A percentile compares a stretch with the other conserved stretches of the same genome.
phyloP scores from a whole-genome alignment of 2,329 filamentous ascomycete species.

The Emergomyces pasteurianus region DNA sequence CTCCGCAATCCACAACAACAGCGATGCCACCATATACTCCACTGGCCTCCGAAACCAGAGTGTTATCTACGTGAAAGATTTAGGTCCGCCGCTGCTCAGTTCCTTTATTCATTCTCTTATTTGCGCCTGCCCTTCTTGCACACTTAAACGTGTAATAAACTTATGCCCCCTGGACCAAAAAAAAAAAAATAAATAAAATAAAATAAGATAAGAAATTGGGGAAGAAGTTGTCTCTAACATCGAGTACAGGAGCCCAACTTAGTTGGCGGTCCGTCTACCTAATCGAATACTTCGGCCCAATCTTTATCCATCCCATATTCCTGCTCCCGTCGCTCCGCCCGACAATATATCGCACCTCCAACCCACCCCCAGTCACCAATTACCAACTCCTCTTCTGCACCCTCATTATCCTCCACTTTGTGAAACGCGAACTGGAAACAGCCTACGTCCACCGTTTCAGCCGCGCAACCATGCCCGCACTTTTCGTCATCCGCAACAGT shows the following conservation, averaged over 20 bases:
- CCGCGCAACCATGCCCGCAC: slow-evolving; percentile 79
- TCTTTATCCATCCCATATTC: slow-evolving; percentile 70
- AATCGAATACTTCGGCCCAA: slow-evolving; percentile 85
- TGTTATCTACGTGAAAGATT: slow-evolving; percentile 75
- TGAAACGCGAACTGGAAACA: slow-evolving; percentile 93
- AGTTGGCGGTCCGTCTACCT: slow-evolving; percentile 89
- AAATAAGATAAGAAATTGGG: no score
- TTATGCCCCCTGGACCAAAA: no score
- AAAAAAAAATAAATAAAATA: no score
- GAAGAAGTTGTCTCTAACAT: neutral
- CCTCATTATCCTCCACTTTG: slow-evolving; percentile 71
- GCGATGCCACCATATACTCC: slow-evolving; percentile 40
- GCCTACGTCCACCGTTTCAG: slow-evolving; percentile 93
- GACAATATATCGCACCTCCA: slow-evolving; percentile 52
- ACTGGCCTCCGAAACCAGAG: slow-evolving; percentile 48
- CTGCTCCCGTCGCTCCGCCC: slow-evolving; percentile 52
- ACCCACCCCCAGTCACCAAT: slow-evolving; percentile 43
- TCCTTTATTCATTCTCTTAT: neutral
- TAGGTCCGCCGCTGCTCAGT: slow-evolving; percentile 53
- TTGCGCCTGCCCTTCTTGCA: neutral
- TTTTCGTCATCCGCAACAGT: slow-evolving; percentile 90
- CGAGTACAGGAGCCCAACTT: slow-evolving; percentile 63
- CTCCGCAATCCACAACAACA: slow-evolving; percentile 43
- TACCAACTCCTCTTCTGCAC: slow-evolving; percentile 61
- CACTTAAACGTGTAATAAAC: no score